These are phyloP conservation scores for Phytophthora vignae DNA, from an alignment of 352 stramenopile species.

Conservation along the genomic window DNA sequence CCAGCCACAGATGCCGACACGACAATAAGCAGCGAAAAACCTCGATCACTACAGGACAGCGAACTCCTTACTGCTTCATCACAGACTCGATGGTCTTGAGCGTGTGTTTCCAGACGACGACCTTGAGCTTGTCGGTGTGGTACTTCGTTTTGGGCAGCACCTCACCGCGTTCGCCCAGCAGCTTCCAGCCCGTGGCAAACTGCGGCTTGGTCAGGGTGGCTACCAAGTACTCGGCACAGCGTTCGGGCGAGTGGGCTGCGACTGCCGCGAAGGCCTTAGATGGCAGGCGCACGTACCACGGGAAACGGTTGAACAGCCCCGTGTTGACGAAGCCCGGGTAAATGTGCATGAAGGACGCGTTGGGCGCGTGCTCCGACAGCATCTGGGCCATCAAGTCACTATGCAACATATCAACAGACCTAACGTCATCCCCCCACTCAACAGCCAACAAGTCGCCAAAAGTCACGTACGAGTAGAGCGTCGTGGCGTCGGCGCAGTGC, in stretches of 20 bases:
- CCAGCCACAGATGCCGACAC: too few species aligned
- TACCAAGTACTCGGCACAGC: slow-evolving; percentile 35
- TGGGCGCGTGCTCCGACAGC: slow-evolving; percentile 35
- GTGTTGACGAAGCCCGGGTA: slow-evolving; percentile 44
- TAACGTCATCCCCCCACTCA: neutral
- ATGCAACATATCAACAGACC: neutral
- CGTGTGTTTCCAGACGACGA: slow-evolving; percentile 35
- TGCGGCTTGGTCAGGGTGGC: slow-evolving; percentile 31
- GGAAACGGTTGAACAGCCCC: slow-evolving; percentile 27
- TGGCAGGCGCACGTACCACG: slow-evolving; percentile 36
- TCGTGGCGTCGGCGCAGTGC: slow-evolving; percentile 34
- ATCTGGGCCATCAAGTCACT: slow-evolving; percentile 41
- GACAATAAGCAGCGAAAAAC: neutral
- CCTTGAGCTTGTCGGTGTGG: slow-evolving; percentile 38
- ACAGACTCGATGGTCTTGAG: slow-evolving; percentile 31
- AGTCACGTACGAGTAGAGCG: slow-evolving; percentile 39
- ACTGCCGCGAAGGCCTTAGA: slow-evolving; percentile 32
- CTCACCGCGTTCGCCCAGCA: slow-evolving; percentile 30
- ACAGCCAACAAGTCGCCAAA: neutral
- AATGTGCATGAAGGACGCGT: slow-evolving; percentile 44
- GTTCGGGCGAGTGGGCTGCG: slow-evolving; percentile 32
- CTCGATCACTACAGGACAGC: too few species aligned
- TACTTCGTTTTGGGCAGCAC: slow-evolving; percentile 35
- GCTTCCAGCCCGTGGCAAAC: slow-evolving; percentile 33
- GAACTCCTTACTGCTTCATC: slow-evolving; percentile 24